Base-by-base conservation (phyloP, 1,284 basidiomycete genomes). In the Rhodotorula sp. region DNA sequence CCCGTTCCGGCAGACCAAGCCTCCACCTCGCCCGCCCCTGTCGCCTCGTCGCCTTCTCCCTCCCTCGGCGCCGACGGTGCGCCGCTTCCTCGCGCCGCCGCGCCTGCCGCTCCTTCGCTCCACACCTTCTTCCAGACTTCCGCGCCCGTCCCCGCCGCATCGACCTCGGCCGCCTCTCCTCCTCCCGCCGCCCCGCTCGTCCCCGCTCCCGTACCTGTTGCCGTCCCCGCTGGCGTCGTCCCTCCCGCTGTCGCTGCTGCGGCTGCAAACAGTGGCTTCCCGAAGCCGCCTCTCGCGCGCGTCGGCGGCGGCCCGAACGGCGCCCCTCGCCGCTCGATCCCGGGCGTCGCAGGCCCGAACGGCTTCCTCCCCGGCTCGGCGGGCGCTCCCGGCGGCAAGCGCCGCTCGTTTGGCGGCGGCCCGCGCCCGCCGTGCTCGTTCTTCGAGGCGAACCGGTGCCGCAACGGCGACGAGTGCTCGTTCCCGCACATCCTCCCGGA, bases 391-490 rank as follows among this genome's bases (percentile, higher is more conserved):
- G 49, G 21, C n/a, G 55, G 48, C 27, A 56, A 64, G 54, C 62
- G 54, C 23, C 70, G 59, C 48, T 62, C 64, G 53, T 63, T 63
- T 60, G 61, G 65, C 19, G 34, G n/a, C 12, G 63, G 57, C 12
- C 66, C 72, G 14, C 64, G 70, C 50, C 74, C 72, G 42, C 76
- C 77, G 16, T 78, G 77, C 60, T 77, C 75, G 25, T 78, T 76
- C 72, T 78, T 77, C 64, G 73, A 72, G 54, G 71, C 68, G 63
- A 78, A 77, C 68, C 68, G 72, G 23, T 78, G 77, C 73, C 66
- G 72, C 34, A 73, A 77, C 65, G 68, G 77, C 61, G 77, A 78
- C 68, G 68, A 57, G 17, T 78, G 77, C 62, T 50, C 59, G 8
- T 78, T 77, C 61, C 50, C 60, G 42, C 77, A 78, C 57, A 13